A percentile compares a stretch with the other conserved stretches of the same genome.
phyloP scores from a whole-genome alignment of 495 filamentous ascomycete species.

The Clavariopsis aquatica region DNA sequence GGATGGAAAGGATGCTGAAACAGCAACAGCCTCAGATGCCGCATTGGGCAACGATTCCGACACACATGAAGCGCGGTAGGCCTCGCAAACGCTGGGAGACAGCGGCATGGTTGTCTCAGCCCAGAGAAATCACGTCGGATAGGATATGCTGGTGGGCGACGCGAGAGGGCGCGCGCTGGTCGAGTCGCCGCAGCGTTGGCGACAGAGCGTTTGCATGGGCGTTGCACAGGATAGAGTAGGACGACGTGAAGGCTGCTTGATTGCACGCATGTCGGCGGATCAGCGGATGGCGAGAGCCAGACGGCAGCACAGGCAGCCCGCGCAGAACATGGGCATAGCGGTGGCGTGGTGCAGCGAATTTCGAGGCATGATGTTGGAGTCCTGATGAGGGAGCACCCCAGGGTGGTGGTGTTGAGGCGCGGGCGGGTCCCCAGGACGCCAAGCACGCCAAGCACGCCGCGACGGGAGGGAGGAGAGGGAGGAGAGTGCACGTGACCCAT shows the following conservation, averaged over 20 bases:
- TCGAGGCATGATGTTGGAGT: too few relatives aligned
- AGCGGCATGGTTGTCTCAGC: conserved; percentile 33
- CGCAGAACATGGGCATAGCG: too few relatives aligned
- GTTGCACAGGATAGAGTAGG: not conserved
- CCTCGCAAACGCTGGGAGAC: conserved; percentile 19
- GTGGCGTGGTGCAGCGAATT: too few relatives aligned
- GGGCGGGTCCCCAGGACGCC: too few relatives aligned
- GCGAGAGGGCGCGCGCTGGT: conserved; percentile 3
- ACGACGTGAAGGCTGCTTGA: not conserved
- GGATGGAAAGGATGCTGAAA: conserved; percentile 31
- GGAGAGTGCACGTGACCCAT: too few relatives aligned
- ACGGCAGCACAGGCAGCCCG: too few relatives aligned
- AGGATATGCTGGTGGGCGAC: conserved; percentile 10
- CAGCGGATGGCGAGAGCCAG: too few relatives aligned
- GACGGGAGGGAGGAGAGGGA: too few relatives aligned
- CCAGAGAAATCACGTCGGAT: conserved; percentile 15
- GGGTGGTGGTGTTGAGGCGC: too few relatives aligned
- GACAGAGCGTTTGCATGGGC: not conserved
- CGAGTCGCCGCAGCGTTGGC: not conserved
- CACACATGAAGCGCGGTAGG: conserved; percentile 36
- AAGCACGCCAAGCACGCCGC: too few relatives aligned
- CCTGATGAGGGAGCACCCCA: too few relatives aligned
- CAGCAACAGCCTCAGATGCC: conserved; percentile 28
- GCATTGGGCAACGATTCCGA: conserved; percentile 32
- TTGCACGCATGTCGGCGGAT: too few relatives aligned